These are phyloP conservation scores for Tremella fuciformis DNA, from an alignment of 768 basidiomycete genomes.

Conservation along the genomic window DNA sequence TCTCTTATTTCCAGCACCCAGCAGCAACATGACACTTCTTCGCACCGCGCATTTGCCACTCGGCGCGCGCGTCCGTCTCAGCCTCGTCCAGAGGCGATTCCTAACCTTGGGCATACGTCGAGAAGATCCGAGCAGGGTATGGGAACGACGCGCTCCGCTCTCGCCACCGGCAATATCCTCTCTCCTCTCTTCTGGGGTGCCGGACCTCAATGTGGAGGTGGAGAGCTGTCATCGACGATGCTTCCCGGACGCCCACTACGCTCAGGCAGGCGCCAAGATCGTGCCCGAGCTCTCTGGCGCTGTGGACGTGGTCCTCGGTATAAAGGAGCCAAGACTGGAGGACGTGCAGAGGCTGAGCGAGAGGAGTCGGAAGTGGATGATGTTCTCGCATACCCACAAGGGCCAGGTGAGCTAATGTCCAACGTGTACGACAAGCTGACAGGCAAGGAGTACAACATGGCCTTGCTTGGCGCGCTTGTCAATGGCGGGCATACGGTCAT, in stretches of 20 bases:
- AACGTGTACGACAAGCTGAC: background rate
- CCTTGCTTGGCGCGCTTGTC: slow-evolving; percentile 60
- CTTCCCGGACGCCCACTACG: slow-evolving; percentile 64
- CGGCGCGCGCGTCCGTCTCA: background rate
- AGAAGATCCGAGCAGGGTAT: slow-evolving; percentile 75
- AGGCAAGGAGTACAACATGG: slow-evolving; percentile 77
- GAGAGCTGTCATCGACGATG: slow-evolving; percentile 74
- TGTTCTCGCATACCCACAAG: slow-evolving; percentile 90
- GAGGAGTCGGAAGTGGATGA: slow-evolving; percentile 68
- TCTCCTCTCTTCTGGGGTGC: slow-evolving; percentile 59
- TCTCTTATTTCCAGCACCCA: too few relatives aligned
- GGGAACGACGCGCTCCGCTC: slow-evolving; percentile 82
- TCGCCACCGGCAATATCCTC: slow-evolving; percentile 70
- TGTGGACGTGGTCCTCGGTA: slow-evolving; percentile 76
- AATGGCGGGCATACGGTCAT: slow-evolving; percentile 56
- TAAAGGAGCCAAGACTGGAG: slow-evolving; percentile 76
- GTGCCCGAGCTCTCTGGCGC: slow-evolving; percentile 58
- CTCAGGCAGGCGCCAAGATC: slow-evolving; percentile 71
- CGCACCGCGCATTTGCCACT: background rate
- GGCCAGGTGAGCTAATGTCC: slow-evolving; percentile 35
- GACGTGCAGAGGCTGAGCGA: slow-evolving; percentile 59
- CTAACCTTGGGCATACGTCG: slow-evolving; percentile 61
- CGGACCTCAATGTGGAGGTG: slow-evolving; percentile 59
- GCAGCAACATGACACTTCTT: background rate
- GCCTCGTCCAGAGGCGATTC: slow-evolving; percentile 8